Evolutionary conservation across 2,329 filamentous ascomycete species (phyloP).

Genomic region (Phialophora expanda): DNA sequence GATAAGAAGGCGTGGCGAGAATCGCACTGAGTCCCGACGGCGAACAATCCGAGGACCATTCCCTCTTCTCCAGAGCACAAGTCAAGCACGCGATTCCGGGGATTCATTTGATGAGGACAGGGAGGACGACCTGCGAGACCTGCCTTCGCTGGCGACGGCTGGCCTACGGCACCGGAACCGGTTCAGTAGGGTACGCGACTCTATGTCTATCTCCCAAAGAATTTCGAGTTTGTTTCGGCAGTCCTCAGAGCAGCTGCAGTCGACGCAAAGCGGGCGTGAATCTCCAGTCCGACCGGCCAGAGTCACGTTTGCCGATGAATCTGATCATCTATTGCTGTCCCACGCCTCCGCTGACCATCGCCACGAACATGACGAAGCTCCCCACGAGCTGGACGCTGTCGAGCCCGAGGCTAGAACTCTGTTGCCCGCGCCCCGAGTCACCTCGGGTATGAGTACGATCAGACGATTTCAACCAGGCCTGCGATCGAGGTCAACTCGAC

Average conservation of each 20-base stretch:
- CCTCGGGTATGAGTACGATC: conserved; percentile 43
- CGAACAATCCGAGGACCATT: conserved; percentile 49
- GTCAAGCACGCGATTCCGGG: conserved; percentile 40
- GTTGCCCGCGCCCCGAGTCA: conserved; percentile 41
- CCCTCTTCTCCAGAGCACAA: conserved; percentile 45
- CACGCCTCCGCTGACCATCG: conserved; percentile 48
- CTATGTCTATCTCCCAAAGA: conserved; percentile 48
- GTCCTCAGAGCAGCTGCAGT: conserved; percentile 40
- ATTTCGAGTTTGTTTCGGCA: conserved; percentile 53
- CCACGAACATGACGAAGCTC: conserved; percentile 48
- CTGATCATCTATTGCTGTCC: conserved; percentile 45
- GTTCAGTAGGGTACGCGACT: conserved; percentile 51
- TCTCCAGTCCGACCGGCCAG: conserved; percentile 43
- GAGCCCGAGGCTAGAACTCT: conserved; percentile 47
- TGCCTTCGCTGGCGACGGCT: conserved; percentile 35
- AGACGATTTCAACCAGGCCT: conserved; percentile 51
- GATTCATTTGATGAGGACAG: conserved; percentile 39
- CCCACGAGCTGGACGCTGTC: conserved; percentile 50
- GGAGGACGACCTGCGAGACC: conserved; percentile 39
- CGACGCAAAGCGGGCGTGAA: conserved; percentile 40
- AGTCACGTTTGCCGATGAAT: conserved; percentile 43
- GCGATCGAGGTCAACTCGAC: conserved; percentile 60
- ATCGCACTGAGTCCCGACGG: conserved; percentile 42
- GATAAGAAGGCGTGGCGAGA: conserved; percentile 27
- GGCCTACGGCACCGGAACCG: conserved; percentile 41